Evolutionary conservation across 1,284 basidiomycete genomes (phyloP), one percentile per base, ranked within the genome.

Genomic region (Baeospora myosura): DNA sequence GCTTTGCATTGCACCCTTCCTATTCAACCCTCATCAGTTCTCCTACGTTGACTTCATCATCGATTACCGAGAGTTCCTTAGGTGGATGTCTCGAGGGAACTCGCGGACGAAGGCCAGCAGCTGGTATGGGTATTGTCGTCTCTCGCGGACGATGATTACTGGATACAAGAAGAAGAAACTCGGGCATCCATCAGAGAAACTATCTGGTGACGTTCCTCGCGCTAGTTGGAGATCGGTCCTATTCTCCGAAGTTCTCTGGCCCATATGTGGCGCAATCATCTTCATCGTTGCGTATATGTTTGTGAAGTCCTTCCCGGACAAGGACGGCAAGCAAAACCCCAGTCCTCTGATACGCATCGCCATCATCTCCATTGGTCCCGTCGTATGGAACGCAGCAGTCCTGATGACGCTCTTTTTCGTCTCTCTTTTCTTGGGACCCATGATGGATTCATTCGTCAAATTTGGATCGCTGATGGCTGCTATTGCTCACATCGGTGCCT

Each of bases 1-100:
- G 32, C 77, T 96, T 12, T 94, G 89, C 63, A 76, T 96, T 50
- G 91, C 94, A 23, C 93, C 94, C 2, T 97, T 96, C 79, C 55
- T 97, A 48, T 96, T 97, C 78, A 97, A 97, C 66, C 94, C 94
- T 8, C 94, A 97, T 66, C 94, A 97, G 62, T 97, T 97, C 76
- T 89, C 90, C 17, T 89, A 84, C 61, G 66, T 88, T 53, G 93
- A 97, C 65, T 97, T 96, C 66, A 86, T 97, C 65, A 92, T 97
- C 60, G 94, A 97, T 64, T 97, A 97, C 64, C 84, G 93, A 51
- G 93, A 97, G 61, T 96, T 94, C 72, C 66, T 97, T 41, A 81
- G 93, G 43, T 97, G 93, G 93, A 96, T 97, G 91, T 95, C 89
- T 16, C 80, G 93, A 49, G 93, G 93, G 45, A 97, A 97, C 64